These are phyloP conservation scores for Pisolithus microcarpus DNA, from an alignment of 768 basidiomycete genomes.

Conservation along the genomic window DNA sequence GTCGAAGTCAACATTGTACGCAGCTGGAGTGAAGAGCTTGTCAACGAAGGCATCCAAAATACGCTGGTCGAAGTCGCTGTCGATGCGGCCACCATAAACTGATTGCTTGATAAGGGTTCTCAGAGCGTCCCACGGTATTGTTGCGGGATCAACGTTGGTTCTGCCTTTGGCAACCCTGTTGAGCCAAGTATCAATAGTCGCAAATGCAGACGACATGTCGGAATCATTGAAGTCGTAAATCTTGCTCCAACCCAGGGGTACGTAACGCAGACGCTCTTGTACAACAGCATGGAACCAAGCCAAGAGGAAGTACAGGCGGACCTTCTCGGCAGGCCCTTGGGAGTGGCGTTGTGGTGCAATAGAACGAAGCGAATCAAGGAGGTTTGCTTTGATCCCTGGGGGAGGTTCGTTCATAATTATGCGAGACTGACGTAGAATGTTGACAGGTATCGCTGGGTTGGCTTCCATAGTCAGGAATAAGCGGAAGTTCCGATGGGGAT, in stretches of 20 bases:
- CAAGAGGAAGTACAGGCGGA: conserved; percentile 88
- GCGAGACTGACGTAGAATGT: conserved; percentile 91
- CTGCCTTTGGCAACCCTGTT: conserved; percentile 73
- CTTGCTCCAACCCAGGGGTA: conserved; percentile 95
- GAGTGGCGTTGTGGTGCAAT: conserved; percentile 66
- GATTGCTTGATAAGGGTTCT: conserved; percentile 91
- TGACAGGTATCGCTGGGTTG: conserved; percentile 90
- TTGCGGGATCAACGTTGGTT: conserved; percentile 85
- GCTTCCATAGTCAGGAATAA: conserved; percentile 98
- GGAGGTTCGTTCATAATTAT: conserved; percentile 99
- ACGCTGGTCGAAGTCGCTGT: conserved; percentile 91
- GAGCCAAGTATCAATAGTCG: conserved; percentile 90
- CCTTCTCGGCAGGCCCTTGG: conserved; percentile 88
- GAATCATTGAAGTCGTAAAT: conserved; percentile 99
- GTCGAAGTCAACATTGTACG: conserved; percentile 92
- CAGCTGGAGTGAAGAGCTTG: conserved; percentile 73
- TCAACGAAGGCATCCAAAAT: conserved; percentile 93
- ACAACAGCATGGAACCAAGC: conserved; percentile 99
- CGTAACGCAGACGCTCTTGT: conserved; percentile 93
- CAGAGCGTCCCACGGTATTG: conserved; percentile 95
- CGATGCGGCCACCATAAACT: conserved; percentile 89
- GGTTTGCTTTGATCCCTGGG: conserved; percentile 93
- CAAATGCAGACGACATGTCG: conserved; percentile 88
- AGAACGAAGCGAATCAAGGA: conserved; percentile 79
- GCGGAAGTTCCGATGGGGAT: conserved; percentile 86